Evolutionary conservation across 2,329 filamentous ascomycete genomes (phyloP), one percentile per base, ranked within the genome.

Genomic region (Fusarium mundagurra): DNA sequence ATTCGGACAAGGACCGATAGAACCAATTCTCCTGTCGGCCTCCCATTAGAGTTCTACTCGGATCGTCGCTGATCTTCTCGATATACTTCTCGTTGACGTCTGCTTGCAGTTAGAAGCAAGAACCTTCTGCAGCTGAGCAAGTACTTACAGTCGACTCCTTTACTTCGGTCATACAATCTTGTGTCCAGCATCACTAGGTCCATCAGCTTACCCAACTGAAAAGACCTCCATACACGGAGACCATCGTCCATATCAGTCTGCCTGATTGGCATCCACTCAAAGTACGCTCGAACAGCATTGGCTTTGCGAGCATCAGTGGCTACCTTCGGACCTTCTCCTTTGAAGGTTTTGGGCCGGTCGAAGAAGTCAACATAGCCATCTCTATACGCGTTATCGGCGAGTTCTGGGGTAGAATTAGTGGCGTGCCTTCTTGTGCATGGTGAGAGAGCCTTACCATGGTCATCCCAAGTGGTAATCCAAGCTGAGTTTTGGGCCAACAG

Each of bases 181-280:
- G 61, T 63, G 10, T 63, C 61, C 5, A 63, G 27, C 6, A 63
- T 63, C 11, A 60, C 38, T 4, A 63, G 61, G 2, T 63, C 61
- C 61, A 63, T 63, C 34, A 63, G 9, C 12, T 63, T 63, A 0
- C 61, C 61, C 17, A 63, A 27, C 22, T 63, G 22, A 2, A 63
- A 63, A 0, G 39, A 38, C 7, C 61, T 33, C 61, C 61, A 63
- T 6, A 63, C 53, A 1, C 53, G 41, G 3, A 63, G 13, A 2
- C 61, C 61, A 14, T 63, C 61, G n/a, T 63, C 61, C 38, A 63
- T 58, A 3, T 63, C 61, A 16, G 53, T 39, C 31, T 63, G 61
- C 17, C 59, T 63, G 14, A 63, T 63, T 4, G 61, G 61, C 61
- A 63, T 63, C 53, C 61, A 63, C 34, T 63, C 61, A 2, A 63